Evolutionary conservation across 2,329 filamentous ascomycete genomes (phyloP), one percentile per base, ranked within the genome.

Genomic region (Rhynchosporium secalis): DNA sequence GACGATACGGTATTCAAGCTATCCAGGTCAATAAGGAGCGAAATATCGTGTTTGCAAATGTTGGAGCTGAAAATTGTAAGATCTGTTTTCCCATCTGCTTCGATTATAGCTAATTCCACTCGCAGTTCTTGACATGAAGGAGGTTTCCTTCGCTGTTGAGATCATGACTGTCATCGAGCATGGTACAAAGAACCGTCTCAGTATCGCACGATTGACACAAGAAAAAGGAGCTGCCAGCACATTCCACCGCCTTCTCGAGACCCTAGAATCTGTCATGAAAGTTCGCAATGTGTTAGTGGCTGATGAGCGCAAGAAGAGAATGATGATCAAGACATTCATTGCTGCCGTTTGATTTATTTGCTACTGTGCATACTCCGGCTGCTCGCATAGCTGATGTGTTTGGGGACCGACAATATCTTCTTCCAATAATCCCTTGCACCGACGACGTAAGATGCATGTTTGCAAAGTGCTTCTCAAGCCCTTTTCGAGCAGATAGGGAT

Each of bases 201-300:
- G 89, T 74, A 86, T 97, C 67, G 86, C 91, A 36, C 88, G 91
- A 41, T 91, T 97, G 74, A 94, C 90, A 1, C 93, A 97, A 72
- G 92, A 95, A 72, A 88, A 88, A 62, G 95, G 94, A n/a, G 93
- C 94, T 1, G 92, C 91, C 43, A 95, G 89, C 70, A 95, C 90
- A 69, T 96, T 98, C 78, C 84, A 91, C 73, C 87, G 86, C 72
- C 90, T 96, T 9, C 84, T 96, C 31, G 89, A 92, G 63, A 89
- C 89, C 3, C 81, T 97, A 69, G 83, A 88, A 67, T 80, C 83
- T 26, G 83, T 91, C 15, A 86, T 96, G 73, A 81, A 80, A 66
- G 80, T 80, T 63, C 85, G 87, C 33, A 81, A 81, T 31, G 78
- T 93, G 69, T 77, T 96, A 36, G 86, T 96, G 31, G 78, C 83